Base-by-base conservation (phyloP, 2,329 filamentous ascomycete genomes). In the Fusarium sp. region DNA sequence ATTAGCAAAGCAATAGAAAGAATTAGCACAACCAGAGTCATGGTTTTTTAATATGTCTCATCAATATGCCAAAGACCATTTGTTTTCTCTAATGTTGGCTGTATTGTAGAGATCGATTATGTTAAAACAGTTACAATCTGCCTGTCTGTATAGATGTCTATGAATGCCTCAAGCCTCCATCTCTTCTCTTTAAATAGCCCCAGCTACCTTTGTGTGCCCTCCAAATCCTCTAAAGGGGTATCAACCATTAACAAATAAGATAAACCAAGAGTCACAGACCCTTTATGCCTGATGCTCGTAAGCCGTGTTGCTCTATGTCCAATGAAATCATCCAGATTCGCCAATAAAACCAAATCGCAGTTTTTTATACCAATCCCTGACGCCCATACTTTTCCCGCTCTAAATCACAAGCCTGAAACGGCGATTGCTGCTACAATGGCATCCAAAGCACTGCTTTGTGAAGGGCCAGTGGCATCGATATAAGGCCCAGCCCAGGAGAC, bases 391-490 rank as follows among this genome's bases (percentile, higher is more conserved):
- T 46, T 31, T 14, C 39, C 29, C 39, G 23, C 41, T 50, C 27
- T 43, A 50, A 54, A 39, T 49, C 33, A 57, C 31, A 54, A 27
- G 40, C 57, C 68, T 68, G 74, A 74, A 15, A 82, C 79, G 21
- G 77, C 78, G 67, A 84, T 74, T 9, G 88, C 89, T 27, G 87
- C 90, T 60, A 93, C 86, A 29, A 93, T 78, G 35, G 84, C 86
- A 77, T 92, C 90, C 76, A 92, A 77, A 1, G 88, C 90, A 18
- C 86, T 87, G 72, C 85, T 87, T 43, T 92, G 90, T 21, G 87
- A 87, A 46, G 84, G 82, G 3, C 88, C 87, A 3, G 82, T 84
- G 37, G 83, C 80, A 2, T 75, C 74, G 5, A 78, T 72, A 37
- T 85, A 85, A 0, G 90, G 89, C 0, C 89, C 90, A 1, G 84